Percentiles rank a stretch among this genome's conserved stretches.
phyloP scores from a whole-genome alignment of 2,329 filamentous ascomycete species.

The Verticillium nonalfalfae region DNA sequence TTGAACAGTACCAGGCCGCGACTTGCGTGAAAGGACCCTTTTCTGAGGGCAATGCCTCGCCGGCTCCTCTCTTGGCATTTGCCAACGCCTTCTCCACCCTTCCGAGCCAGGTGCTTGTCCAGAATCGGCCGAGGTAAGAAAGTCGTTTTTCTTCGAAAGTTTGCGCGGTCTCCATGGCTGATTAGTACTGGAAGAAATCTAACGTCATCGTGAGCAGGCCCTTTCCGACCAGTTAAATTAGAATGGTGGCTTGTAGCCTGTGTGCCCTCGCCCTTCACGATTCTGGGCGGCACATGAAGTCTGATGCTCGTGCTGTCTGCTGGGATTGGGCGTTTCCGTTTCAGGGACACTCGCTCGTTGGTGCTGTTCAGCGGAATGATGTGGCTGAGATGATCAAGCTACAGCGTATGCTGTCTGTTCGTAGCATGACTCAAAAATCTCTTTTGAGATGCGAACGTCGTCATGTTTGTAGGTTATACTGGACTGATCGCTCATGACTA shows the following conservation, averaged over 20 bases:
- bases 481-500: slow-evolving; percentile 12
- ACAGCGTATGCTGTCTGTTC: slow-evolving; percentile 32
- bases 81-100: slow-evolving; percentile 21
- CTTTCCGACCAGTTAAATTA: background rate
- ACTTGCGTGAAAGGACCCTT: slow-evolving; percentile 38
- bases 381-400: slow-evolving; percentile 48
- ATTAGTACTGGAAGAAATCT: slow-evolving; percentile 23
- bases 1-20: slow-evolving; percentile 35
- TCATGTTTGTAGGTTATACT: slow-evolving; percentile 25
- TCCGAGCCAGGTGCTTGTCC: slow-evolving; percentile 22
- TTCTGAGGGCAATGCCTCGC: slow-evolving; percentile 20
- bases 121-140: slow-evolving; percentile 27
- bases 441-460: slow-evolving; percentile 39
- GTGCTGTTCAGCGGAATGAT: slow-evolving; percentile 27
- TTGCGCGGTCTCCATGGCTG: slow-evolving; percentile 22
- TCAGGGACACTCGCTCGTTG: slow-evolving; percentile 30
- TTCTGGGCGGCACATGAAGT: slow-evolving; percentile 18
- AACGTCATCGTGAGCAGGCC: background rate
- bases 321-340: slow-evolving; percentile 20
- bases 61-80: slow-evolving; percentile 16
- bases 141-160: slow-evolving; percentile 26
- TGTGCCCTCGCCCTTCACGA: slow-evolving; percentile 19
- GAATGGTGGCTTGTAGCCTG: slow-evolving; percentile 19
- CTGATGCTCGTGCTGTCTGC: slow-evolving; percentile 14
- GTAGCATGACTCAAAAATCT: slow-evolving; percentile 40